A percentile compares a stretch with the other conserved stretches of the same genome.
Conservation (phyloP, 2,329 filamentous ascomycete genomes). For the Neofusicoccum ribis region DNA sequence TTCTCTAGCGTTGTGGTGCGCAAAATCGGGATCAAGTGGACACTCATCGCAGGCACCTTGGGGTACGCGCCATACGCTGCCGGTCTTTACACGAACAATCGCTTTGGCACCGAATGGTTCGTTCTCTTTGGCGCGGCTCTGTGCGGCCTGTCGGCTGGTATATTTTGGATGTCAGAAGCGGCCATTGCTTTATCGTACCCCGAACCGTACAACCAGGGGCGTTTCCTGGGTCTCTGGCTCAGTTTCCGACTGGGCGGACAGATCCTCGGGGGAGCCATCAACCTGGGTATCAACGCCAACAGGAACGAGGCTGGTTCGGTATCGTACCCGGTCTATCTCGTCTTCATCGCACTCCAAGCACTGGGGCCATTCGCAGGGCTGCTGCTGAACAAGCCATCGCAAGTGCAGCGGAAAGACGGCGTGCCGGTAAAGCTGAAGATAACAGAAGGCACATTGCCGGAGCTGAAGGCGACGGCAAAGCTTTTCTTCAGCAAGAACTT, state of each 20-base stretch:
- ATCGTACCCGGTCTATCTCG: slow-evolving; percentile 66
- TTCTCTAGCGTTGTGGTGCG: slow-evolving; percentile 65
- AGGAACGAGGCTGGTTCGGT: slow-evolving; percentile 62
- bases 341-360: slow-evolving; percentile 72
- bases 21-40: slow-evolving; percentile 69
- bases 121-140: slow-evolving; percentile 67
- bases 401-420: slow-evolving; percentile 67
- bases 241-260: slow-evolving; percentile 63
- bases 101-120: slow-evolving; percentile 69
- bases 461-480: slow-evolving; percentile 60
- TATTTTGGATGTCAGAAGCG: slow-evolving; percentile 76
- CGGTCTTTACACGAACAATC: slow-evolving; percentile 70
- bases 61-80: slow-evolving; percentile 73
- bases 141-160: slow-evolving; percentile 68
- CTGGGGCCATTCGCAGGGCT: slow-evolving; percentile 64
- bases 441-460: slow-evolving; percentile 55
- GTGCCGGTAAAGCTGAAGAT: slow-evolving; percentile 62
- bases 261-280: slow-evolving; percentile 71
- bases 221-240: slow-evolving; percentile 66
- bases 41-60: slow-evolving; percentile 70
- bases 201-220: slow-evolving; percentile 55
- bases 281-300: slow-evolving; percentile 64
- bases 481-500: slow-evolving; percentile 64
- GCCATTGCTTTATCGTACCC: slow-evolving; percentile 73
- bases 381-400: slow-evolving; percentile 60